Percentiles rank a stretch among this genome's conserved stretches.
Evolutionary conservation across 192 early-diverging fungal species (phyloP).

Genomic region (Rhizophlyctis rosea): DNA sequence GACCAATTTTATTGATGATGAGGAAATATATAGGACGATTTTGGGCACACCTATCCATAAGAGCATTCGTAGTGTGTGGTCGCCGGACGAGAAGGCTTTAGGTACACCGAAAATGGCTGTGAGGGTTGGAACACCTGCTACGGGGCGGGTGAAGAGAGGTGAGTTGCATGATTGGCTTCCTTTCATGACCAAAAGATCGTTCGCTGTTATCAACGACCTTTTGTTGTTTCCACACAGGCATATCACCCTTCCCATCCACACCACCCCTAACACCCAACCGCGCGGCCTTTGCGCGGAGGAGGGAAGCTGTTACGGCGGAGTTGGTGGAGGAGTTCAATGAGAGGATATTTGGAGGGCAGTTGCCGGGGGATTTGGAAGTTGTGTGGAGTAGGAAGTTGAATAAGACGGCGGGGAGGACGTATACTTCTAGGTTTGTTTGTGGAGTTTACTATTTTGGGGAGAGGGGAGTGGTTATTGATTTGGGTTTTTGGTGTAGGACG

Average conservation of each 20-base stretch:
- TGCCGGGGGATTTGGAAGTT: slow-evolving; percentile 24
- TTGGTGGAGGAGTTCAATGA: slow-evolving; percentile 29
- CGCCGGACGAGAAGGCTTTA: neutral
- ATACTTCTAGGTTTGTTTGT: neutral
- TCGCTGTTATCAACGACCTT: too few species aligned
- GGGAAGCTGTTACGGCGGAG: slow-evolving; percentile 10
- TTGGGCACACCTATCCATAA: too few species aligned
- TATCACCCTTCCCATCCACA: too few species aligned
- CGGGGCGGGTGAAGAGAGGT: neutral
- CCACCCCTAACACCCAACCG: neutral
- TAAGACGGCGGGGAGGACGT: slow-evolving; percentile 30
- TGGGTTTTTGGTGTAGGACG: too few species aligned
- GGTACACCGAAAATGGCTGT: neutral
- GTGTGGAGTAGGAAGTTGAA: slow-evolving; percentile 21
- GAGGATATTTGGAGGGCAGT: slow-evolving; percentile 17
- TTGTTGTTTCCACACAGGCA: too few species aligned
- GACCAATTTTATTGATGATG: too few species aligned
- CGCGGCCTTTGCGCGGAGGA: slow-evolving; percentile 11
- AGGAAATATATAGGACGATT: too few species aligned
- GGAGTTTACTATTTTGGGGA: neutral
- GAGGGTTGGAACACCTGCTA: too few species aligned
- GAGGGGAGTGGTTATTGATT: too few species aligned
- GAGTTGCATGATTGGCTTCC: too few species aligned
- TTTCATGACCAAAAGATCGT: too few species aligned
- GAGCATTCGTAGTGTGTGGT: too few species aligned